These are phyloP conservation scores for Trypanosoma melophagium DNA, from an alignment of 208 protist species.

Conservation along the genomic window DNA sequence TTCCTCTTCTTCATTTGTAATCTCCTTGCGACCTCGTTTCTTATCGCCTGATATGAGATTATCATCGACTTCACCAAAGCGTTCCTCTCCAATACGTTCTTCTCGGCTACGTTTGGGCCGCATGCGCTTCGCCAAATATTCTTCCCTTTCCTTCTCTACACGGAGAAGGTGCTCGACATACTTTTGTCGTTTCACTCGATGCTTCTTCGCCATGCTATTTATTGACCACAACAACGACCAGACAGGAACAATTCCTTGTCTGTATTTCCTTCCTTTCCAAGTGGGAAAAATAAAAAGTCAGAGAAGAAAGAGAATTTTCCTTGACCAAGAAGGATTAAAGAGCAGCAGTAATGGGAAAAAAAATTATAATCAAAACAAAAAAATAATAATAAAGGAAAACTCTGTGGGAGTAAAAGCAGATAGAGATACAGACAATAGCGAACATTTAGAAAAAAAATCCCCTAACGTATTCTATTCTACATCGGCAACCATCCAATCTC, in stretches of 20 bases:
- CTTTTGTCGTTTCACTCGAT: constrained; percentile 84
- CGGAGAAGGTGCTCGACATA: constrained; percentile 74
- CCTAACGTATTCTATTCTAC: too few species aligned
- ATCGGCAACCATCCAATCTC: neutral
- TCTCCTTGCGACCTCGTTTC: constrained; percentile 29
- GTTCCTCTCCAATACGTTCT: constrained; percentile 45
- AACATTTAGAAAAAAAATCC: neutral
- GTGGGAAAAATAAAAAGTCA: neutral
- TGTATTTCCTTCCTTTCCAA: neutral
- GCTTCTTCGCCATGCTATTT: constrained; percentile 80
- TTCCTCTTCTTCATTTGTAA: constrained; percentile 11
- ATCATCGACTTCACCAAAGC: constrained; percentile 26
- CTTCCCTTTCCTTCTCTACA: constrained; percentile 72
- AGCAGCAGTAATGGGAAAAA: too few species aligned
- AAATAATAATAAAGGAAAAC: too few species aligned
- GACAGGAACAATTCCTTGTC: neutral
- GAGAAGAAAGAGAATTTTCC: neutral
- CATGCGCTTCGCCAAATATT: constrained; percentile 72
- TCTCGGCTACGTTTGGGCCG: constrained; percentile 63
- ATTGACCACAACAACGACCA: neutral
- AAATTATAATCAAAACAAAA: neutral
- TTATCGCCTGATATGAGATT: constrained; percentile 14
- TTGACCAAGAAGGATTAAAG: too few species aligned
- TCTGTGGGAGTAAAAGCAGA: too few species aligned
- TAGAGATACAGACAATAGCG: too few species aligned